phyloP scores from a whole-genome alignment of 169 alveolate species.

The Cryptosporidium muris region DNA sequence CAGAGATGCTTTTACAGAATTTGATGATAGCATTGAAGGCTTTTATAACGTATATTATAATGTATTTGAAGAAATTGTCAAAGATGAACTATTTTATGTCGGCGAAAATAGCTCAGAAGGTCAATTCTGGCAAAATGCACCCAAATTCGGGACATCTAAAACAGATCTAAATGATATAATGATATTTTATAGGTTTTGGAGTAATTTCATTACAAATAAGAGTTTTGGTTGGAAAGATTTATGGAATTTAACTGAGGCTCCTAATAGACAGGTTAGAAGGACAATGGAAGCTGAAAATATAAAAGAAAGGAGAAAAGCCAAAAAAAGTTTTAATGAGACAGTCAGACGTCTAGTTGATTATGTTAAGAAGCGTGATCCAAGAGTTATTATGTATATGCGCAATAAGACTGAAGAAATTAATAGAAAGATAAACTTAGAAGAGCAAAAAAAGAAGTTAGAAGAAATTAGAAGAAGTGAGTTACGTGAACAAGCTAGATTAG shows the following conservation, averaged over 20 bases:
- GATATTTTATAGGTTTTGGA: slow-evolving; percentile 84
- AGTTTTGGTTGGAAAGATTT: slow-evolving; percentile 82
- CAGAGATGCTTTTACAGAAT: slow-evolving; percentile 77
- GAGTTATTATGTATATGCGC: slow-evolving; percentile 63
- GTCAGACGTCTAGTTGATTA: slow-evolving; percentile 79
- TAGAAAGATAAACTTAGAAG: slow-evolving; percentile 29
- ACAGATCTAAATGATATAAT: slow-evolving; percentile 77
- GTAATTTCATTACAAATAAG: slow-evolving; percentile 78
- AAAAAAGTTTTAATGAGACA: slow-evolving; percentile 80
- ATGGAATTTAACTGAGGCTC: slow-evolving; percentile 81
- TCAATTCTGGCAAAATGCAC: slow-evolving; percentile 70
- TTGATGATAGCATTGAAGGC: slow-evolving; percentile 74
- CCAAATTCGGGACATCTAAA: slow-evolving; percentile 79
- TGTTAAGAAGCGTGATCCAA: slow-evolving; percentile 76
- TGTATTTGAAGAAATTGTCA: slow-evolving; percentile 79
- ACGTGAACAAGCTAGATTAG: slow-evolving; percentile 63
- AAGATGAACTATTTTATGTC: slow-evolving; percentile 72
- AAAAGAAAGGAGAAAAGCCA: slow-evolving; percentile 82
- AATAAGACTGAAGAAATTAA: slow-evolving; percentile 34
- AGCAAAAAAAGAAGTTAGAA: slow-evolving; percentile 37
- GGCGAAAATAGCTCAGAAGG: slow-evolving; percentile 72
- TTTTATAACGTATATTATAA: slow-evolving; percentile 82
- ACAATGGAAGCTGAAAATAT: slow-evolving; percentile 80
- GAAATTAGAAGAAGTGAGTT: slow-evolving; percentile 50
- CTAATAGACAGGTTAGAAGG: slow-evolving; percentile 77